Conservation (phyloP, 176 grass and related monocot species). For the Dendrocalamus sinicus region DNA sequence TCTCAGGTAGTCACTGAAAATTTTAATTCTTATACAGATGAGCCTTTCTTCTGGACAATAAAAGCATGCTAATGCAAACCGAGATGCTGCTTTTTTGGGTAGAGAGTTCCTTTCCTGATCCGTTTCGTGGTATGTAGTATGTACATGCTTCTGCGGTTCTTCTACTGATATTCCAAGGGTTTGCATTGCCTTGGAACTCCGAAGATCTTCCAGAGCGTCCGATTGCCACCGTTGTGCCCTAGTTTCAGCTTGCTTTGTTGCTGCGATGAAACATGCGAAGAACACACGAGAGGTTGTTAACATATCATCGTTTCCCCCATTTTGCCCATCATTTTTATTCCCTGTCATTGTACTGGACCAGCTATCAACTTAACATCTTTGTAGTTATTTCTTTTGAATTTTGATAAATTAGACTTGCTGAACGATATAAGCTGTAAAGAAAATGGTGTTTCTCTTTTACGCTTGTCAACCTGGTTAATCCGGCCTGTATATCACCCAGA, state of each 20-base stretch:
- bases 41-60: conserved; percentile 34
- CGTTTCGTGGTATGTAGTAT: conserved; percentile 35
- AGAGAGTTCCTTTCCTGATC: conserved; percentile 40
- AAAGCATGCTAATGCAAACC: conserved; percentile 32
- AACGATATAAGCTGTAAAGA: conserved; percentile 41
- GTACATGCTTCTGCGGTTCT: conserved; percentile 37
- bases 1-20: conserved; percentile 30
- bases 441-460: neutral
- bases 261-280: conserved; percentile 28
- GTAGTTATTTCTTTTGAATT: conserved; percentile 34
- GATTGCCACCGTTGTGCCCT: conserved; percentile 9
- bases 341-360: conserved; percentile 24
- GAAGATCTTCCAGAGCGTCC: conserved; percentile 26
- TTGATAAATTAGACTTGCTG: conserved; percentile 44
- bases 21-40: conserved; percentile 42
- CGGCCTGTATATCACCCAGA: too few species aligned
- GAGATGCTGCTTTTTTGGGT: conserved; percentile 40
- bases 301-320: neutral
- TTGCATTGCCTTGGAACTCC: neutral
- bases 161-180: conserved; percentile 13
- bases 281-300: conserved; percentile 25
- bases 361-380: conserved; percentile 38
- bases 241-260: conserved; percentile 37
- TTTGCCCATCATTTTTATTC: conserved; percentile 38
- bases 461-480: neutral